These are phyloP conservation scores for Collybiopsis confluens DNA, from an alignment of 768 basidiomycete species.

Conservation along the genomic window DNA sequence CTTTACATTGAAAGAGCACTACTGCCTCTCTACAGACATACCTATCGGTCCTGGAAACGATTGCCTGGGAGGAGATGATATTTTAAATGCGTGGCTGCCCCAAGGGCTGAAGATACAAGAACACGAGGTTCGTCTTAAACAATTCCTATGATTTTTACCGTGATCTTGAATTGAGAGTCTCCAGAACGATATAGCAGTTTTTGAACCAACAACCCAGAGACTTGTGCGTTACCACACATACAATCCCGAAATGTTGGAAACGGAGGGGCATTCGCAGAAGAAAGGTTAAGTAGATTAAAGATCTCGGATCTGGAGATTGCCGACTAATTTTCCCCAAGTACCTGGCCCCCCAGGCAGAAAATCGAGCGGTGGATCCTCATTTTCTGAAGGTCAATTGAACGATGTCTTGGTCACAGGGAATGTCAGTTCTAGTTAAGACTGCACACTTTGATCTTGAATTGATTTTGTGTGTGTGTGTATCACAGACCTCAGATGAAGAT, in stretches of 20 bases:
- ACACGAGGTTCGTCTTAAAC: constrained; percentile 24
- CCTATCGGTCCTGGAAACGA: constrained; percentile 31
- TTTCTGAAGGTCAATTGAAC: constrained; percentile 26
- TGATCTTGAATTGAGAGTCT: background rate
- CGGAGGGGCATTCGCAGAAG: background rate
- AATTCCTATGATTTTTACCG: background rate
- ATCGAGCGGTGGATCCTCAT: background rate
- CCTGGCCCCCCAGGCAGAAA: background rate
- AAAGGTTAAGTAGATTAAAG: constrained; percentile 16
- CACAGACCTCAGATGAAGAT: constrained; percentile 37
- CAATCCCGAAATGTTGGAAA: constrained; percentile 27
- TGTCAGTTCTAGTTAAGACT: constrained; percentile 27
- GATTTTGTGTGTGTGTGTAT: background rate
- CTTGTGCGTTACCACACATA: constrained; percentile 43
- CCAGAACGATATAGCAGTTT: constrained; percentile 38
- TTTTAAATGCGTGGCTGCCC: constrained; percentile 48
- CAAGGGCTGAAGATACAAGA: constrained; percentile 27
- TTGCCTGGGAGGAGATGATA: constrained; percentile 34
- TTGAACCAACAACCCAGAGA: constrained; percentile 34
- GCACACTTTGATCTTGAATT: background rate
- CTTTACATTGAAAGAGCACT: constrained; percentile 41
- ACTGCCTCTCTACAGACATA: constrained; percentile 35
- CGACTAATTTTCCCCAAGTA: background rate
- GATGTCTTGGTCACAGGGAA: constrained; percentile 52
- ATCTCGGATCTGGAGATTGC: constrained; percentile 29